phyloP scores from a whole-genome alignment of 805 yeast species.

The Phaffomyces opuntiae region DNA sequence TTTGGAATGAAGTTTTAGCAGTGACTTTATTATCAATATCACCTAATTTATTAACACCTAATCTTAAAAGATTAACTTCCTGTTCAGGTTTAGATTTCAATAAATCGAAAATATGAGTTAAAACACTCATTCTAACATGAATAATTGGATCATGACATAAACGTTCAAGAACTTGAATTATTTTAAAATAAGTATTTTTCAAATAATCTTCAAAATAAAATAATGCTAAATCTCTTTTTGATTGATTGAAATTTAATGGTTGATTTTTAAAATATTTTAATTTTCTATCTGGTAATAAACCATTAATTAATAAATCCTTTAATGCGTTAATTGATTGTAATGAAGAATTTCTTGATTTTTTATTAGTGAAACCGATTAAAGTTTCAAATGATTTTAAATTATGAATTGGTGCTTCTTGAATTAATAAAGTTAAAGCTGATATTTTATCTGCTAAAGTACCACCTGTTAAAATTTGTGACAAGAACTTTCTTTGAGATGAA shows the following conservation, averaged over 20 bases:
- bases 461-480: constrained; percentile 77
- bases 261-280: constrained; percentile 75
- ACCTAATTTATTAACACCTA: constrained; percentile 92
- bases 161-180: constrained; percentile 69
- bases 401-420: constrained; percentile 94
- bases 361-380: constrained; percentile 69
- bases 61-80: constrained; percentile 80
- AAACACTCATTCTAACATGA: constrained; percentile 74
- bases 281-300: constrained; percentile 82
- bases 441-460: constrained; percentile 96
- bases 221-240: constrained; percentile 55
- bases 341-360: constrained; percentile 90
- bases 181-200: constrained; percentile 66
- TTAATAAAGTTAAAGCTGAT: constrained; percentile 84
- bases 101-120: constrained; percentile 72
- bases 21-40: constrained; percentile 87
- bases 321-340: constrained; percentile 84
- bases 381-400: constrained; percentile 79
- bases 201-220: constrained; percentile 87
- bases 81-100: constrained; percentile 90
- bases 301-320: constrained; percentile 79
- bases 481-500: constrained; percentile 78
- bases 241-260: constrained; percentile 35
- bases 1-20: constrained; percentile 76
- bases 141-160: constrained; percentile 87